These are phyloP conservation scores for Chlamydomonas applanata DNA, from an alignment of 139 green algal genomes.

Conservation along the genomic window DNA sequence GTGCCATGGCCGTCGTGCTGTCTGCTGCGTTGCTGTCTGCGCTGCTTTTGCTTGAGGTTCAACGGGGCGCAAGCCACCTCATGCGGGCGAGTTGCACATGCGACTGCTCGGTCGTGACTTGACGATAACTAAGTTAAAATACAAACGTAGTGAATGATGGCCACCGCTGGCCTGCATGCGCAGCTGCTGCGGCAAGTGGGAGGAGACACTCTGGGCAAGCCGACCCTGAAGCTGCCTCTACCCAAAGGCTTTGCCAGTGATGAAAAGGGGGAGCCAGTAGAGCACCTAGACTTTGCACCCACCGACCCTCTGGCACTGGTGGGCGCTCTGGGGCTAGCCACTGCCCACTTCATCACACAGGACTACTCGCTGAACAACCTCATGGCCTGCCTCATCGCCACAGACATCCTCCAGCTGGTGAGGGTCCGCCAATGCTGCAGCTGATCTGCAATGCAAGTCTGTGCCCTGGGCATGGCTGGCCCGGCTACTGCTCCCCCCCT, in stretches of 20 bases:
- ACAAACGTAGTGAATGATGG: too few species aligned
- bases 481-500: too few species aligned
- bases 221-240: neutral
- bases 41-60: too few species aligned
- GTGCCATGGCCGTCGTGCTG: too few species aligned
- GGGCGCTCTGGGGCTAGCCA: slow-evolving; percentile 49
- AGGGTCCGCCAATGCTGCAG: neutral
- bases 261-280: too few species aligned
- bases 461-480: too few species aligned
- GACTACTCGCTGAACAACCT: slow-evolving; percentile 87
- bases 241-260: neutral
- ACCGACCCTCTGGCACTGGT: slow-evolving; percentile 40
- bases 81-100: too few species aligned
- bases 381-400: slow-evolving; percentile 48
- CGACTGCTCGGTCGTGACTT: too few species aligned
- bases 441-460: neutral
- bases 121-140: too few species aligned
- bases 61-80: too few species aligned
- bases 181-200: neutral
- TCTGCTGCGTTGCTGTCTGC: too few species aligned
- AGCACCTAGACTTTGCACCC: slow-evolving; percentile 22
- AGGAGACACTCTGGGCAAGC: neutral
- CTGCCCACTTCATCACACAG: slow-evolving; percentile 41
- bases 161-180: neutral
- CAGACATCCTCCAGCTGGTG: slow-evolving; percentile 30